These are phyloP conservation scores for Heterobasidion irregulare DNA, from an alignment of 1,284 basidiomycete genomes.

Conservation along the genomic window DNA sequence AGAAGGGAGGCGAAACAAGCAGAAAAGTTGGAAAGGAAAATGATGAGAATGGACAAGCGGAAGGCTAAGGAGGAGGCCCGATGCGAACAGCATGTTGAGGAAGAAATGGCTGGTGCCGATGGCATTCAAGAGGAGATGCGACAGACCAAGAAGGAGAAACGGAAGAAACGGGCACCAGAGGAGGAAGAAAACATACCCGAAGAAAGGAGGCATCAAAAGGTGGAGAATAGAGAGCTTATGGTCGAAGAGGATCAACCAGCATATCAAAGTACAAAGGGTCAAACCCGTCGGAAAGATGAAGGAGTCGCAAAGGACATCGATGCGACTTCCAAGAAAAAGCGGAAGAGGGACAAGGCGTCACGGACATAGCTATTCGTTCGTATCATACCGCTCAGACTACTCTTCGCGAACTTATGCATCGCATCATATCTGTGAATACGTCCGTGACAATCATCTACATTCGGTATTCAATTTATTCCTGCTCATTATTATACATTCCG, in stretches of 20 bases:
- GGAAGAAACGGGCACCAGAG: constrained; percentile 5
- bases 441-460: not conserved
- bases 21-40: not conserved
- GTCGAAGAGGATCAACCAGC: not conserved
- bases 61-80: not conserved
- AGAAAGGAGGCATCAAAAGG: constrained; percentile 2
- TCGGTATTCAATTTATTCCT: not conserved
- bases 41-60: not conserved
- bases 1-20: not conserved
- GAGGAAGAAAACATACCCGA: not conserved
- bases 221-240: constrained; percentile 9
- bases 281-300: not conserved
- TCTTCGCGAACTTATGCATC: no score
- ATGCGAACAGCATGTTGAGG: not conserved
- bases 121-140: not conserved
- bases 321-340: not conserved
- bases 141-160: constrained; percentile 2
- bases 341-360: not conserved
- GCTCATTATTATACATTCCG: constrained; percentile 14
- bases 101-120: constrained; percentile 1
- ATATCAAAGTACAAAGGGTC: not conserved
- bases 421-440: not conserved
- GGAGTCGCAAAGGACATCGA: not conserved
- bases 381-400: not conserved
- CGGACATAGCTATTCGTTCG: not conserved